Conservation (phyloP, 2,329 filamentous ascomycete genomes). For the Aspergillus bombycis region DNA sequence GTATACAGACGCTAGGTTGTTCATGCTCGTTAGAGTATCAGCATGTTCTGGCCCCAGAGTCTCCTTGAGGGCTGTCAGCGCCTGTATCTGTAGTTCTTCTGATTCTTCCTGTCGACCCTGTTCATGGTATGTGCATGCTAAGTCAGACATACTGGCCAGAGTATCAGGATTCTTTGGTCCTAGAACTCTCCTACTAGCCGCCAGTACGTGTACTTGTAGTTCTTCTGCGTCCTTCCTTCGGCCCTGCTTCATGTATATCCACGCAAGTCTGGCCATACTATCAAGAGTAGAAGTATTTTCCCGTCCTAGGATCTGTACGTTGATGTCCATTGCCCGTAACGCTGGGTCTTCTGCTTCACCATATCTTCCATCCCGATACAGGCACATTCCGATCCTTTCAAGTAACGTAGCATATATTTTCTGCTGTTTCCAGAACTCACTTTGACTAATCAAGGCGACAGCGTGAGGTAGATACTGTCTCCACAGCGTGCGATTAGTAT, state of each 20-base stretch:
- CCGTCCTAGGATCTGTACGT: not conserved
- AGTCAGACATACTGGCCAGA: not conserved
- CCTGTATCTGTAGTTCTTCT: not conserved
- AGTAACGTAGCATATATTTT: not conserved
- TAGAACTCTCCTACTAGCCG: not conserved
- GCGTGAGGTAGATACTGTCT: slow-evolving; percentile 23
- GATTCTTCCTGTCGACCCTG: not conserved
- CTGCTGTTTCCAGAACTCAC: not conserved
- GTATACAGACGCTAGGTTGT: not conserved
- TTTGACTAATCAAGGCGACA: not conserved
- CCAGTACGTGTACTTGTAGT: not conserved
- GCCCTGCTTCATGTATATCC: not conserved
- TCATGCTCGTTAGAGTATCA: not conserved
- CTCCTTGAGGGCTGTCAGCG: not conserved
- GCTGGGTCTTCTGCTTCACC: not conserved
- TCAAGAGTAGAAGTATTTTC: not conserved
- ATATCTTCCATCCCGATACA: not conserved
- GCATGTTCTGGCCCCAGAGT: not conserved
- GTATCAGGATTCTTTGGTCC: not conserved
- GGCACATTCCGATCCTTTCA: not conserved
- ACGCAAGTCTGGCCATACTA: not conserved
- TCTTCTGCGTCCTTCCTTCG: slow-evolving; percentile 16
- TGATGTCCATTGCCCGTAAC: not conserved
- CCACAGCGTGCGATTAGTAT: slow-evolving; percentile 18
- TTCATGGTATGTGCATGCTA: not conserved